Conservation (phyloP, 805 yeast species). For the Pichia nanzhaoensis region DNA sequence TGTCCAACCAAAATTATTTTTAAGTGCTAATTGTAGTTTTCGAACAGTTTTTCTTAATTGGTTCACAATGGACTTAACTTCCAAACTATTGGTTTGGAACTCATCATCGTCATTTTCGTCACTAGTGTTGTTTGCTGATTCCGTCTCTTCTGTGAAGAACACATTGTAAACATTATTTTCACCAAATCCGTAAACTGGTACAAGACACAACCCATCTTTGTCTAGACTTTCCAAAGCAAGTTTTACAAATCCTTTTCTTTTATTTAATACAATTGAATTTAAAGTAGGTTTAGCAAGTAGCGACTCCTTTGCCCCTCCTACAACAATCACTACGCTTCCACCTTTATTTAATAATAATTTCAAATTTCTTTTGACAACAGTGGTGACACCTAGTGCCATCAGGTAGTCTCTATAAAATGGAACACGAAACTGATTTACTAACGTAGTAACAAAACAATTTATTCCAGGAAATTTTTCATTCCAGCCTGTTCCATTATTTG, state of each 20-base stretch:
- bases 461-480: slow-evolving; percentile 68
- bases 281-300: slow-evolving; percentile 57
- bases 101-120: slow-evolving; percentile 24
- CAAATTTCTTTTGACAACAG: slow-evolving; percentile 74
- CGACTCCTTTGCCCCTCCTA: slow-evolving; percentile 95
- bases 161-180: slow-evolving; percentile 60
- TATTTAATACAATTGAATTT: slow-evolving; percentile 63
- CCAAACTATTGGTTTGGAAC: background rate
- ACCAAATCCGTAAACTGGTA: slow-evolving; percentile 89
- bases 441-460: slow-evolving; percentile 66
- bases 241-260: slow-evolving; percentile 83
- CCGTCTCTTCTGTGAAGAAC: slow-evolving; percentile 24
- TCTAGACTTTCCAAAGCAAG: slow-evolving; percentile 62
- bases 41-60: background rate
- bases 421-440: slow-evolving; percentile 72
- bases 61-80: background rate
- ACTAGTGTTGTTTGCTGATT: slow-evolving; percentile 22
- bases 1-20: slow-evolving; percentile 70
- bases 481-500: slow-evolving; percentile 33
- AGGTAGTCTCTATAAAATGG: slow-evolving; percentile 88
- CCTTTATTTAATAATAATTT: slow-evolving; percentile 53
- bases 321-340: slow-evolving; percentile 78
- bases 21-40: slow-evolving; percentile 67
- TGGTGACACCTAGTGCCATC: slow-evolving; percentile 71
- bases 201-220: slow-evolving; percentile 35